Evolutionary conservation across 331 rosid genomes (phyloP).

Genomic region (Cydonia oblonga): DNA sequence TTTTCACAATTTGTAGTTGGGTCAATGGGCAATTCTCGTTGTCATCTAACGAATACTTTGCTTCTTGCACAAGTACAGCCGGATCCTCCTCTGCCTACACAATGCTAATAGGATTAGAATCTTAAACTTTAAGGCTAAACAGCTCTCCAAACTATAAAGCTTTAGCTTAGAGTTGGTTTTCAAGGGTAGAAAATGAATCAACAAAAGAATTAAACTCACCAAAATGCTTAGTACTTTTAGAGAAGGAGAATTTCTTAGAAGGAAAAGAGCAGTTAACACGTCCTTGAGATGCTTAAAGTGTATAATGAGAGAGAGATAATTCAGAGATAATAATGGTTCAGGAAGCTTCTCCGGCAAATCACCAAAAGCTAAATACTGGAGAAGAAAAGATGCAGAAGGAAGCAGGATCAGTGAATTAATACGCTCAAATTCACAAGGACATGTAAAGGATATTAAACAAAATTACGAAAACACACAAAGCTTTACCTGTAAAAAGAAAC

Average conservation of each 20-base stretch:
- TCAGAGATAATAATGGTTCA: neutral
- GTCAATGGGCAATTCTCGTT: neutral
- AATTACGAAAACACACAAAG: neutral
- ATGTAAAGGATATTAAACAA: neutral
- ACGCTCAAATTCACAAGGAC: neutral
- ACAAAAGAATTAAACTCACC: conserved; percentile 18
- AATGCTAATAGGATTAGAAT: neutral
- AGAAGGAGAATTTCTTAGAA: conserved; percentile 46
- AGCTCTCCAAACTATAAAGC: neutral
- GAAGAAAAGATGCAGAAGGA: neutral
- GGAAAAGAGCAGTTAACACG: conserved; percentile 36
- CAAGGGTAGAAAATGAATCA: neutral
- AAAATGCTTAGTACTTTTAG: conserved; percentile 28
- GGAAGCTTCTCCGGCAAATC: neutral
- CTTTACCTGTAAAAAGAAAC: neutral
- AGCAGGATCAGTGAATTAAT: neutral
- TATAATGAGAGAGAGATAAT: conserved; percentile 31
- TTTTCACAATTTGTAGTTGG: conserved; percentile 29
- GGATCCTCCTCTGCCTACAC: conserved; percentile 14
- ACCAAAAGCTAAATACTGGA: neutral
- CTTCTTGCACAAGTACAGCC: conserved; percentile 16
- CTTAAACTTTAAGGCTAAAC: neutral
- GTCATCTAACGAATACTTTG: neutral
- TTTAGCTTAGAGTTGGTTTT: too few relatives aligned
- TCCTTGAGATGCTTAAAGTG: conserved; percentile 21